These are phyloP conservation scores for Elongisporangium undulatum DNA, from an alignment of 352 stramenopile genomes.

Conservation along the genomic window DNA sequence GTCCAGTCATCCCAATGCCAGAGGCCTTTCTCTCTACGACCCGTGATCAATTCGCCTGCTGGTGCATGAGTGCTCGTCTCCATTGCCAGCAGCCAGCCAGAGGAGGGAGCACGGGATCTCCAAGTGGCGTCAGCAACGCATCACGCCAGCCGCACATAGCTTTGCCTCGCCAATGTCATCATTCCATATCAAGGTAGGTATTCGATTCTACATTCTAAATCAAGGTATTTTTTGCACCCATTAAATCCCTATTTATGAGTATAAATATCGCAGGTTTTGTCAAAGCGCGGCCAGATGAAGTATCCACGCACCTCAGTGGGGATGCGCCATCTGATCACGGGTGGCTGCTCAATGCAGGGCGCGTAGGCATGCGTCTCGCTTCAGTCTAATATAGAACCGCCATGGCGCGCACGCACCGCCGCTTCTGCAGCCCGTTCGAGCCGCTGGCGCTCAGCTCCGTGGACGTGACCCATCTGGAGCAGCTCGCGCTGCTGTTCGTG, in stretches of 20 bases:
- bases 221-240: background rate
- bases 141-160: background rate
- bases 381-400: background rate
- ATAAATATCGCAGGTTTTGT: background rate
- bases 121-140: background rate
- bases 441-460: slow-evolving; percentile 21
- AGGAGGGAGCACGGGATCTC: background rate
- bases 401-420: background rate
- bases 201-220: background rate
- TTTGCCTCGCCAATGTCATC: background rate
- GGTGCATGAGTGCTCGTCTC: background rate
- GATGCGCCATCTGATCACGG: background rate
- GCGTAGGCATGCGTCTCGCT: background rate
- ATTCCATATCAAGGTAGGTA: background rate
- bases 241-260: too few relatives aligned
- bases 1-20: too few relatives aligned
- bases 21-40: background rate
- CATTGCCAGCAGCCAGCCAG: background rate
- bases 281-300: background rate
- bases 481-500: slow-evolving; percentile 30
- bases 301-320: background rate
- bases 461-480: slow-evolving; percentile 18
- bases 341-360: background rate
- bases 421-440: slow-evolving; percentile 39
- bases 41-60: background rate